phyloP scores from a whole-genome alignment of 768 basidiomycete genomes.

The Hebeloma cylindrosporum region DNA sequence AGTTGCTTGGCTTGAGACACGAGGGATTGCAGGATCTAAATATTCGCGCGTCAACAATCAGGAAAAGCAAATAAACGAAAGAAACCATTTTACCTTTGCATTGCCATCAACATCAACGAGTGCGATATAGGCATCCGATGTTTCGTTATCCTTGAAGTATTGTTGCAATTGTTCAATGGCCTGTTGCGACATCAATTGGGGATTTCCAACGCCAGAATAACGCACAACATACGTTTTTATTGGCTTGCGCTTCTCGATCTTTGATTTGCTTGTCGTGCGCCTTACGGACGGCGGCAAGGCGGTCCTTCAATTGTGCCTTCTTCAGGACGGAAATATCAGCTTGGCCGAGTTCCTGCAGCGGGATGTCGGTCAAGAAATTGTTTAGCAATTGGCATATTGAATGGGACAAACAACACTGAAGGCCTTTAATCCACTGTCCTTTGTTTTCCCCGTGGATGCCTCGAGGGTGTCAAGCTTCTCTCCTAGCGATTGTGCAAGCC shows the following conservation, averaged over 20 bases:
- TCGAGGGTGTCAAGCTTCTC: slow-evolving; percentile 64
- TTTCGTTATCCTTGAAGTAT: slow-evolving; percentile 77
- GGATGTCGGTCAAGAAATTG: slow-evolving; percentile 3
- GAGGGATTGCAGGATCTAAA: slow-evolving; percentile 73
- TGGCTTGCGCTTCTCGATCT: slow-evolving; percentile 72
- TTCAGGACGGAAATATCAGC: slow-evolving; percentile 84
- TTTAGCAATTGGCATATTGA: slow-evolving; percentile 2
- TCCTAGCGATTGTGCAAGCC: slow-evolving; percentile 62
- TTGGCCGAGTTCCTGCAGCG: slow-evolving; percentile 79
- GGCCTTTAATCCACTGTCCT: slow-evolving; percentile 85
- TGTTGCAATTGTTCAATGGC: slow-evolving; percentile 66
- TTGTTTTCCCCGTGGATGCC: slow-evolving; percentile 65
- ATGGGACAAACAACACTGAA: slow-evolving; percentile 62
- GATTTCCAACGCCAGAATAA: not conserved
- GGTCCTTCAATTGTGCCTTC: slow-evolving; percentile 80
- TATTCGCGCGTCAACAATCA: slow-evolving; percentile 1
- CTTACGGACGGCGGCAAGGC: slow-evolving; percentile 69
- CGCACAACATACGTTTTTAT: slow-evolving; percentile 62
- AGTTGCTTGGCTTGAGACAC: slow-evolving; percentile 78
- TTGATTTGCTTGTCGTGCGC: slow-evolving; percentile 83
- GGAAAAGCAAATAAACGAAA: not conserved
- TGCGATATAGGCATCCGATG: slow-evolving; percentile 69
- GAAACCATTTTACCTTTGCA: slow-evolving; percentile 58
- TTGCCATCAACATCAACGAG: slow-evolving; percentile 79
- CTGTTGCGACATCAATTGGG: slow-evolving; percentile 34